These are phyloP conservation scores for Gossypium australe DNA, from an alignment of 345 rosid genomes.

Conservation along the genomic window DNA sequence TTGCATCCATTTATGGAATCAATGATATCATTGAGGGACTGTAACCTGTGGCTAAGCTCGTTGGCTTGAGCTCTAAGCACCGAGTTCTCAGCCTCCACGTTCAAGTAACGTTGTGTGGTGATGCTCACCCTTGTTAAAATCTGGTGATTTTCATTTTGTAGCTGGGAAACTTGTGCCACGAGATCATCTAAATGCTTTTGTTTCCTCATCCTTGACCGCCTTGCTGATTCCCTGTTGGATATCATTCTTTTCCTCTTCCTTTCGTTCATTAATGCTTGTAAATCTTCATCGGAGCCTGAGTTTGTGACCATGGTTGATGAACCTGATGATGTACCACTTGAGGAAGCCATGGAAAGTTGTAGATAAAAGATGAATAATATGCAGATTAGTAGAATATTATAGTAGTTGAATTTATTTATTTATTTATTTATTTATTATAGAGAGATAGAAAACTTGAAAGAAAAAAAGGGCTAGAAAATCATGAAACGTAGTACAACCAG, in stretches of 20 bases:
- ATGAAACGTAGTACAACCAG: slow-evolving; percentile 98
- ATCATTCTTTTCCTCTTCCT: slow-evolving; percentile 88
- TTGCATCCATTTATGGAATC: slow-evolving; percentile 25
- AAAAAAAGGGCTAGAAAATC: slow-evolving; percentile 19
- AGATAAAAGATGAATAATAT: not conserved
- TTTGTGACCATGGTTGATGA: slow-evolving; percentile 43
- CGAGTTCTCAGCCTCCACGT: slow-evolving; percentile 71
- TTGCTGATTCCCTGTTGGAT: slow-evolving; percentile 92
- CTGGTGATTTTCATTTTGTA: slow-evolving; percentile 55
- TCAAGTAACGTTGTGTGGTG: slow-evolving; percentile 53
- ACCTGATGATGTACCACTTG: slow-evolving; percentile 63
- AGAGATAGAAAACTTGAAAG: not conserved
- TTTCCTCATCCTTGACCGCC: slow-evolving; percentile 89
- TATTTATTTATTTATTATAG: not conserved
- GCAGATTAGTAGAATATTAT: not conserved
- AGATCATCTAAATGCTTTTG: slow-evolving; percentile 90
- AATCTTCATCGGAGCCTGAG: slow-evolving; percentile 60
- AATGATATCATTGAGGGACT: slow-evolving; percentile 70
- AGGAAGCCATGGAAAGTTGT: slow-evolving; percentile 53
- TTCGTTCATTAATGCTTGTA: slow-evolving; percentile 57
- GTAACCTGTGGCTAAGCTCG: slow-evolving; percentile 67
- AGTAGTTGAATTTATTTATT: not conserved
- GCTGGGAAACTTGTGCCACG: slow-evolving; percentile 43
- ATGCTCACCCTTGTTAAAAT: slow-evolving; percentile 46
- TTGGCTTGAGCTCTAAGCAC: slow-evolving; percentile 65